Conservation (phyloP, 2,329 filamentous ascomycete species). For the Trichoderma sp. region DNA sequence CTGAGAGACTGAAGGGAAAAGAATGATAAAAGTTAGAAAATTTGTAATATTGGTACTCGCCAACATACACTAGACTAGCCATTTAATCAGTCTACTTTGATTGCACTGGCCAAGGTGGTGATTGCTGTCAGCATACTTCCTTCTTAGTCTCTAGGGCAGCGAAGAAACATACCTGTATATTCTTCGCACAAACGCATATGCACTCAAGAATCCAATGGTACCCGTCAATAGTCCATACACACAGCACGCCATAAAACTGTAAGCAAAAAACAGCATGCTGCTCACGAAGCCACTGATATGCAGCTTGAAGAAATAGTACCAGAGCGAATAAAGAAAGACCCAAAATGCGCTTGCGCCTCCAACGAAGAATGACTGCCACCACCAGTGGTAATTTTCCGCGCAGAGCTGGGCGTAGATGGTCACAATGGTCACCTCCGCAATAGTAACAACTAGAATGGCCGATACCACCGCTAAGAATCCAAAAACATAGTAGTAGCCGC, state of each 20-base stretch:
- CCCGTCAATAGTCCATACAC: slow-evolving; percentile 80
- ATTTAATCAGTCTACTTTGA: slow-evolving; percentile 45
- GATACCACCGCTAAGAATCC: slow-evolving; percentile 77
- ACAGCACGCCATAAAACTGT: slow-evolving; percentile 76
- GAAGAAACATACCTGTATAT: slow-evolving; percentile 67
- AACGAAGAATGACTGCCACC: slow-evolving; percentile 84
- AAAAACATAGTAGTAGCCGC: slow-evolving; percentile 88
- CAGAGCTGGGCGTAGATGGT: slow-evolving; percentile 80
- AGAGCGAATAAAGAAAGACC: slow-evolving; percentile 79
- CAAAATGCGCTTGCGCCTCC: slow-evolving; percentile 74
- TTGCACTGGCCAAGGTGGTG: slow-evolving; percentile 38
- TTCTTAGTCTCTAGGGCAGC: background rate
- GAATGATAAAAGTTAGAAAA: background rate
- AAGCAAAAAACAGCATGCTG: slow-evolving; percentile 78
- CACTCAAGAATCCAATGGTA: slow-evolving; percentile 79
- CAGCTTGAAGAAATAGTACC: slow-evolving; percentile 79
- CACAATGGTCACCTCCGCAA: slow-evolving; percentile 81
- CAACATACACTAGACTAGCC: background rate
- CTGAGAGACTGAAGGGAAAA: background rate
- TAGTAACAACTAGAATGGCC: slow-evolving; percentile 68
- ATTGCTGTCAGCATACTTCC: background rate
- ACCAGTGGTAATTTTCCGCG: slow-evolving; percentile 86
- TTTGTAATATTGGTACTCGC: background rate
- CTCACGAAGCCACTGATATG: slow-evolving; percentile 79
- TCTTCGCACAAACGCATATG: slow-evolving; percentile 77